Conservation (phyloP, 495 filamentous ascomycete genomes). For the Podospora comata region DNA sequence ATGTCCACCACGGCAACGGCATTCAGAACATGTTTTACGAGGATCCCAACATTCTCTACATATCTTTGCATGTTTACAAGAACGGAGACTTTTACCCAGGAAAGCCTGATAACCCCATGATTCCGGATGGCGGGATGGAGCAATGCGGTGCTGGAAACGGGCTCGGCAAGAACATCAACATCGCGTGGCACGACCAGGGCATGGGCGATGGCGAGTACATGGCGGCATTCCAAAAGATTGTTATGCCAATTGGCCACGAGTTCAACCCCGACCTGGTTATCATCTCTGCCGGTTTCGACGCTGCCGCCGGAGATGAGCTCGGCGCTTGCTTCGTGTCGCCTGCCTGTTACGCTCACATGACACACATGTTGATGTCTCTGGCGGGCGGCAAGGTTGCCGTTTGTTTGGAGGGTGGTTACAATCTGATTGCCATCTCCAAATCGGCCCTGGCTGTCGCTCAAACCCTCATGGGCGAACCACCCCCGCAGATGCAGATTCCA, state of each 20-base stretch:
- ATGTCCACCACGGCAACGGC: constrained; percentile 83
- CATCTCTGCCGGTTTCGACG: constrained; percentile 94
- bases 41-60: constrained; percentile 92
- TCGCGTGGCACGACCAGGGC: constrained; percentile 86
- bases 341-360: constrained; percentile 95
- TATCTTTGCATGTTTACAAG: constrained; percentile 88
- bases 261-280: constrained; percentile 95
- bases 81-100: constrained; percentile 84
- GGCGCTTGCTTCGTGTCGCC: constrained; percentile 91
- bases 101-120: constrained; percentile 54
- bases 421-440: constrained; percentile 83
- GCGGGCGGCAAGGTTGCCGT: constrained; percentile 86
- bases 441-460: constrained; percentile 88
- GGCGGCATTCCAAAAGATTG: constrained; percentile 88
- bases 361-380: constrained; percentile 97
- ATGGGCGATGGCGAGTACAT: constrained; percentile 98
- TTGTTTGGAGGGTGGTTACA: constrained; percentile 94
- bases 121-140: constrained; percentile 66
- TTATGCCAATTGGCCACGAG: constrained; percentile 95
- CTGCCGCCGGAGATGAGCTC: constrained; percentile 85
- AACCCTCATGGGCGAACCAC: constrained; percentile 92
- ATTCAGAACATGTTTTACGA: constrained; percentile 95
- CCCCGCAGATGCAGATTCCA: constrained; percentile 60
- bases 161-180: constrained; percentile 90
- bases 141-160: constrained; percentile 72